Percentiles rank a stretch among this genome's conserved stretches.
phyloP scores from a whole-genome alignment of 495 filamentous ascomycete genomes.

The Neurospora sp. region DNA sequence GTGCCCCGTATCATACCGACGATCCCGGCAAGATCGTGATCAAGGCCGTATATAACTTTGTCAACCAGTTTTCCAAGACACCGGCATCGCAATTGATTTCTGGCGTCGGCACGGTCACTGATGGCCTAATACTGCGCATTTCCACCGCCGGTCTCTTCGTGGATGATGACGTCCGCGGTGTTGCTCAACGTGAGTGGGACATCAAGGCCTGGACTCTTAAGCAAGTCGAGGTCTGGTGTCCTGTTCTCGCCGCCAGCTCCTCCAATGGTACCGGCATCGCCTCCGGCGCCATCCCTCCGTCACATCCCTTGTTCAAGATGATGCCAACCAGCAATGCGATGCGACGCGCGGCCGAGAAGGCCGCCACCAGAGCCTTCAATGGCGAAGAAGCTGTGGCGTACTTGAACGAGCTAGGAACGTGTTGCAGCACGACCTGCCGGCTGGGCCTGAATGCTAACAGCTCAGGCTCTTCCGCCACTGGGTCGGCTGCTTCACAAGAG shows the following conservation, averaged over 20 bases:
- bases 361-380: slow-evolving; percentile 36
- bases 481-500: slow-evolving; percentile 32
- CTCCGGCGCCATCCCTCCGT: slow-evolving; percentile 24
- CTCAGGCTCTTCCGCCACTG: slow-evolving; percentile 11
- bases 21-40: slow-evolving; percentile 94
- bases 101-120: slow-evolving; percentile 64
- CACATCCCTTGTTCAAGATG: slow-evolving; percentile 29
- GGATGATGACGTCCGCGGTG: slow-evolving; percentile 81
- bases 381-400: slow-evolving; percentile 55
- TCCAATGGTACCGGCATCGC: slow-evolving; percentile 6
- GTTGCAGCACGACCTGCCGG: slow-evolving; percentile 54
- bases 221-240: slow-evolving; percentile 81
- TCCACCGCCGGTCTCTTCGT: slow-evolving; percentile 90
- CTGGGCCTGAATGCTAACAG: slow-evolving; percentile 17
- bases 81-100: slow-evolving; percentile 75
- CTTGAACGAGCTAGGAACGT: slow-evolving; percentile 44
- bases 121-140: slow-evolving; percentile 76
- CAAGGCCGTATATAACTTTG: slow-evolving; percentile 82
- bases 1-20: slow-evolving; percentile 65
- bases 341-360: slow-evolving; percentile 33
- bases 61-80: slow-evolving; percentile 68
- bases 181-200: slow-evolving; percentile 93
- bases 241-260: slow-evolving; percentile 32
- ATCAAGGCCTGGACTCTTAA: slow-evolving; percentile 97
- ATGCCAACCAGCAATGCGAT: slow-evolving; percentile 15